phyloP scores from a whole-genome alignment of 345 rosid genomes.

The Anacardium occidentale region DNA sequence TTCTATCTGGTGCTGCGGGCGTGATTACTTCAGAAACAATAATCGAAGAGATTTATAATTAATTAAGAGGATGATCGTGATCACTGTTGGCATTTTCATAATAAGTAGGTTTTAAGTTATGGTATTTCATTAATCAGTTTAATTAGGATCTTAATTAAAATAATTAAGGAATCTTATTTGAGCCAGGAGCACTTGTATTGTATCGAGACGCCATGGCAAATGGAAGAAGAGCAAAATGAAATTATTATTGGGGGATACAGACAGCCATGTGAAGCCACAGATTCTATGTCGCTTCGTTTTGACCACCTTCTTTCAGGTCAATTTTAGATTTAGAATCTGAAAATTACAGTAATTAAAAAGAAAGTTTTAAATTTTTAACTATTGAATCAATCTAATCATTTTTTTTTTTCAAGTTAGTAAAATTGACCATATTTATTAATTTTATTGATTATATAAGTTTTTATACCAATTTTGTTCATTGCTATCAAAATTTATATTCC shows the following conservation, averaged over 20 bases:
- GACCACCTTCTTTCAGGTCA: neutral
- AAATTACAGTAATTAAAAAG: no score
- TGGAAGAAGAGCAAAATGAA: neutral
- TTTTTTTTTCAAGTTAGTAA: no score
- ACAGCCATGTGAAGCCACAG: conserved; percentile 28
- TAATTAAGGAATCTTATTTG: conserved; percentile 40
- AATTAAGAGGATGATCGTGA: neutral
- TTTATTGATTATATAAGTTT: no score
- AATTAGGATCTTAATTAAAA: conserved; percentile 24
- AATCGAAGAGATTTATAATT: conserved; percentile 12
- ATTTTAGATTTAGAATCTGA: neutral
- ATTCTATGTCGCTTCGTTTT: conserved; percentile 7
- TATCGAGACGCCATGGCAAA: conserved; percentile 22
- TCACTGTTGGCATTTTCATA: neutral
- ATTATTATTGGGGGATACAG: conserved; percentile 7
- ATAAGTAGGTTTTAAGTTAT: conserved; percentile 24
- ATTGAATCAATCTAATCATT: no score
- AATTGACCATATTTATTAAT: no score
- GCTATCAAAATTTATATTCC: no score
- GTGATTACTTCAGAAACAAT: conserved; percentile 24
- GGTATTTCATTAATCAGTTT: conserved; percentile 10
- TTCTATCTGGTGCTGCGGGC: conserved; percentile 33
- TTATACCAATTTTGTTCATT: no score
- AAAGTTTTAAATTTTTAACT: no score
- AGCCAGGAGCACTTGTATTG: conserved; percentile 23